Evolutionary conservation across 2,329 filamentous ascomycete genomes (phyloP), one percentile per base, ranked within the genome.

Genomic region (Fusarium nematophilum): DNA sequence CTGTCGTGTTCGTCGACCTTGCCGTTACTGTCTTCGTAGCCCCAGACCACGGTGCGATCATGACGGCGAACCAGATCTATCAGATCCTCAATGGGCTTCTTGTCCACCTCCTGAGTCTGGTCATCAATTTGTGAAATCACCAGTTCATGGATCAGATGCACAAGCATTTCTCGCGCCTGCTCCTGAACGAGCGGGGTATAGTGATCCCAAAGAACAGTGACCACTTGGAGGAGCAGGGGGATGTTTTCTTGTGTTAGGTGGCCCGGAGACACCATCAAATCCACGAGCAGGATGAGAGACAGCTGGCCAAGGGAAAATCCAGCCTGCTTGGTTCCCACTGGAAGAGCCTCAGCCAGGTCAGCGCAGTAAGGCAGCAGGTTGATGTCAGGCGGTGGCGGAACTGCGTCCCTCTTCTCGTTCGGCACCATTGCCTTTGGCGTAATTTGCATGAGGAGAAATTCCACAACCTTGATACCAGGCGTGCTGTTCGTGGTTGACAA

Each of bases 371-470:
- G 95, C 29, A 98, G 79, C 45, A 84, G 84, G 55, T 82, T 83
- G 47, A 89, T 85, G 70, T 97, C 93, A 1, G 89, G 84, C 2
- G 92, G 91, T 7, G 89, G 83, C 9, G 86, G 86, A 13, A 87
- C 78, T 2, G 86, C 83, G 39, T 90, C 86, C 58, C 86, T 83
- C 74, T 94, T 96, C 71, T 96, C 91, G 65, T 91, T 90, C 9
- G 93, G 92, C 9, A 97, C 93, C 94, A 99, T 98, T n/a, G 93
- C 91, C 73, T 95, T 96, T 1, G 96, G 94, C 0, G 87, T 91
- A 59, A 99, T 93, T 64, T 97, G 93, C 76, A 96, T 83, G 23
- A 98, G 80, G 49, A 99, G 82, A 66, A 97, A 97, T 63, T 99
- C 95, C 9, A 99, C 89, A 3, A 99, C 93, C 70, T 96, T 96